Evolutionary conservation across 306 rosid species (phyloP).

Genomic region (Urtica urens): DNA sequence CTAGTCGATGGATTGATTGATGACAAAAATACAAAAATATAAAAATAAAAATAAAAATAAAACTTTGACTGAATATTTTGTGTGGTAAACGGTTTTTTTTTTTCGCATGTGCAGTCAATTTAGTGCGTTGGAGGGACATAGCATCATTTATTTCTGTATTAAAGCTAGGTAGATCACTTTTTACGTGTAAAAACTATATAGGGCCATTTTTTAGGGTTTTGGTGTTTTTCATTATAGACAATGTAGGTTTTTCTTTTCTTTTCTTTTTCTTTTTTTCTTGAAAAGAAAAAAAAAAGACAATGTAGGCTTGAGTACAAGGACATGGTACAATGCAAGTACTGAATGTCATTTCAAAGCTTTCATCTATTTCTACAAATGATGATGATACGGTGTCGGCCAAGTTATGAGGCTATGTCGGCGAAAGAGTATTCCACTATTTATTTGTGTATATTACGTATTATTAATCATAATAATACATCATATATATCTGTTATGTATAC

Average conservation of each 20-base stretch:
- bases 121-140: constrained; percentile 57
- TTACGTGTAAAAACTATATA: constrained; percentile 22
- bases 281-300: no score
- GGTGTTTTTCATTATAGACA: neutral
- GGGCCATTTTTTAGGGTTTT: neutral
- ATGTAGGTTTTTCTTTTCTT: no score
- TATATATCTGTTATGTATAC: no score
- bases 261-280: no score
- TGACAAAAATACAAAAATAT: neutral
- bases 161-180: constrained; percentile 17
- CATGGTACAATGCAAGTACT: constrained; percentile 70
- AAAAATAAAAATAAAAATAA: neutral
- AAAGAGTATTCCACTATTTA: constrained; percentile 12
- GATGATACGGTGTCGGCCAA: constrained; percentile 44
- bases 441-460: no score
- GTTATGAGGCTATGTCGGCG: constrained; percentile 31
- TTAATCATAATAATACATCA: no score
- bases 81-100: constrained; percentile 19
- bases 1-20: no score
- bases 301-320: no score
- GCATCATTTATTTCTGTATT: constrained; percentile 27
- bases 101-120: constrained; percentile 32
- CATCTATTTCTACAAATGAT: constrained; percentile 29
- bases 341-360: constrained; percentile 32
- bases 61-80: constrained; percentile 1